These are phyloP conservation scores for Astrocystis sublimbata DNA, from an alignment of 495 filamentous ascomycete species.

Conservation along the genomic window DNA sequence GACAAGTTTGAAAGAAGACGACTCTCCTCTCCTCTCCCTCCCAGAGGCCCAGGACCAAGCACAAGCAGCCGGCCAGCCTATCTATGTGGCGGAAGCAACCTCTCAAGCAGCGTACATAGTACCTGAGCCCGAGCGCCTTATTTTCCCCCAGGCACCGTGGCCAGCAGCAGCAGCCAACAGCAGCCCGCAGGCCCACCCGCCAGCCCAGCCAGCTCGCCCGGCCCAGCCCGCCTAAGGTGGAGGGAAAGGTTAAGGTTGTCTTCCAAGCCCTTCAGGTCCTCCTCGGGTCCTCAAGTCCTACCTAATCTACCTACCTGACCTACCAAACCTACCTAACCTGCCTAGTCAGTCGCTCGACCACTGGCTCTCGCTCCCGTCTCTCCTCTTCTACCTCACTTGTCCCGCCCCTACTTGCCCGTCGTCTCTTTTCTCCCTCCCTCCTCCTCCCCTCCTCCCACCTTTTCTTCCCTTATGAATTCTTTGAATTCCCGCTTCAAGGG, in stretches of 20 bases:
- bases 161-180: constrained; percentile 2
- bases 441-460: constrained; percentile 23
- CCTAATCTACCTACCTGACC: too few species aligned
- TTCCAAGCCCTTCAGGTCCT: too few species aligned
- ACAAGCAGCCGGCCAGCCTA: background rate
- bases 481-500: constrained; percentile 62
- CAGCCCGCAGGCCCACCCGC: background rate
- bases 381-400: constrained; percentile 18
- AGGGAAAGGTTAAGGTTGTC: too few species aligned
- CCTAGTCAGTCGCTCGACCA: constrained; percentile 8
- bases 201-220: constrained; percentile 24
- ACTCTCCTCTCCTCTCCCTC: constrained; percentile 1
- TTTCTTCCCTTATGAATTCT: constrained; percentile 57
- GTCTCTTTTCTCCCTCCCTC: too few species aligned
- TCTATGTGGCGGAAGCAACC: too few species aligned
- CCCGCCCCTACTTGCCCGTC: constrained; percentile 20
- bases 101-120: too few species aligned
- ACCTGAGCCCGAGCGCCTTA: too few species aligned
- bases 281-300: too few species aligned
- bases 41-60: too few species aligned
- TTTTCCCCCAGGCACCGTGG: background rate
- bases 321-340: too few species aligned
- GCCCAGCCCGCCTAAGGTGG: constrained; percentile 27
- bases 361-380: constrained; percentile 3
- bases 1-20: constrained; percentile 3